These are phyloP conservation scores for Plantago elongata DNA, from an alignment of 257 asterid genomes.

Conservation along the genomic window DNA sequence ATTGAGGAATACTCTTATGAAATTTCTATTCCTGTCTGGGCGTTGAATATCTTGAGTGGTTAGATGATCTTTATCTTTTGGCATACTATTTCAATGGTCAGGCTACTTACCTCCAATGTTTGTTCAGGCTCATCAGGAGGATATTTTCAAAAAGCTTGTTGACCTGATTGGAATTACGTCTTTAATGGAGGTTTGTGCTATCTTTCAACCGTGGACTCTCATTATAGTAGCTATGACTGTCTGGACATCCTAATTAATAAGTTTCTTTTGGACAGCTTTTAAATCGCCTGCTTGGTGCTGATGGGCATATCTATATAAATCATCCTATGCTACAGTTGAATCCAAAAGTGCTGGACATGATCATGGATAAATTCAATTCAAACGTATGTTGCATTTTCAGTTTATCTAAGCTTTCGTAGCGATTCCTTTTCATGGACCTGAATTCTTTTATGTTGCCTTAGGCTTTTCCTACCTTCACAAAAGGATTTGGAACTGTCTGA, in stretches of 20 bases:
- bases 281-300: slow-evolving; percentile 75
- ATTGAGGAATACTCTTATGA: too few species aligned
- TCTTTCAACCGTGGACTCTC: slow-evolving; percentile 9
- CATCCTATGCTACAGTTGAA: slow-evolving; percentile 83
- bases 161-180: slow-evolving; percentile 82
- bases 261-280: slow-evolving; percentile 59
- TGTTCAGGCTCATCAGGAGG: slow-evolving; percentile 41
- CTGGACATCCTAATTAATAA: slow-evolving; percentile 19
- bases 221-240: slow-evolving; percentile 6
- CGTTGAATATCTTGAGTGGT: slow-evolving; percentile 7
- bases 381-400: slow-evolving; percentile 66
- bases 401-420: slow-evolving; percentile 25
- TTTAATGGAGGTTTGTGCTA: slow-evolving; percentile 70
- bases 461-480: slow-evolving; percentile 14
- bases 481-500: slow-evolving; percentile 22
- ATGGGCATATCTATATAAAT: slow-evolving; percentile 65
- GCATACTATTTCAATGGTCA: slow-evolving; percentile 7
- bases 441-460: slow-evolving; percentile 10
- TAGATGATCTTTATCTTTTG: slow-evolving; percentile 10
- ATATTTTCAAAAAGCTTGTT: slow-evolving; percentile 44
- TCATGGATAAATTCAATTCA: slow-evolving; percentile 84
- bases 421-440: not conserved
- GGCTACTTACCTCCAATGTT: slow-evolving; percentile 17
- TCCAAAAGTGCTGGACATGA: slow-evolving; percentile 83
- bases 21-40: too few species aligned